phyloP scores from a whole-genome alignment of 2,329 filamentous ascomycete genomes.

The Tolypocladium amazonense region DNA sequence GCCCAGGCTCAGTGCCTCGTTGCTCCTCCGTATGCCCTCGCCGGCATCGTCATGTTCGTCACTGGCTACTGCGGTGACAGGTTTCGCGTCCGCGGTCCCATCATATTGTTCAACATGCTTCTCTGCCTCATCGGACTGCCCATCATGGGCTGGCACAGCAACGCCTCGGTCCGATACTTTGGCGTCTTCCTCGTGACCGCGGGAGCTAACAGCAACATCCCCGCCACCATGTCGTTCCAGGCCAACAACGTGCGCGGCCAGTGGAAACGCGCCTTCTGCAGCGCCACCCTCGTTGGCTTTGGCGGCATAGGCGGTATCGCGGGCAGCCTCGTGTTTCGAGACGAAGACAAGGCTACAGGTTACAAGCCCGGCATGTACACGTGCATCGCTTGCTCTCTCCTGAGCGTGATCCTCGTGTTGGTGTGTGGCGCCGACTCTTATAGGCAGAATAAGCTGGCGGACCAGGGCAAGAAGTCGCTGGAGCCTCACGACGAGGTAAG shows the following conservation, averaged over 20 bases:
- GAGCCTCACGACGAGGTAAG: constrained; percentile 37
- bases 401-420: constrained; percentile 35
- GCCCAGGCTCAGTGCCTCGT: constrained; percentile 58
- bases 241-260: constrained; percentile 82
- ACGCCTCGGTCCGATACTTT: constrained; percentile 52
- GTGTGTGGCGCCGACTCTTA: constrained; percentile 29
- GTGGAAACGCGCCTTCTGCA: constrained; percentile 78
- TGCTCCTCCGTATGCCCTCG: constrained; percentile 58
- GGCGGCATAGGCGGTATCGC: constrained; percentile 72
- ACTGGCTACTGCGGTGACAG: constrained; percentile 57
- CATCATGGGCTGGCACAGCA: constrained; percentile 58
- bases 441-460: constrained; percentile 36
- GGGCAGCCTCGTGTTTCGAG: constrained; percentile 61
- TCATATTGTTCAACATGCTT: constrained; percentile 55
- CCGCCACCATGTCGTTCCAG: constrained; percentile 66
- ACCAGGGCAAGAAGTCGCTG: constrained; percentile 40
- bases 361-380: constrained; percentile 47
- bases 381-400: constrained; percentile 38
- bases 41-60: constrained; percentile 49
- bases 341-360: constrained; percentile 36
- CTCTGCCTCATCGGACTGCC: constrained; percentile 58
- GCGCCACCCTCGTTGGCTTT: constrained; percentile 63
- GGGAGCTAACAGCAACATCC: constrained; percentile 69
- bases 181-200: constrained; percentile 68
- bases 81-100: constrained; percentile 53